phyloP scores from a whole-genome alignment of 73 alveolate species.

The Blepharisma stoltei region DNA sequence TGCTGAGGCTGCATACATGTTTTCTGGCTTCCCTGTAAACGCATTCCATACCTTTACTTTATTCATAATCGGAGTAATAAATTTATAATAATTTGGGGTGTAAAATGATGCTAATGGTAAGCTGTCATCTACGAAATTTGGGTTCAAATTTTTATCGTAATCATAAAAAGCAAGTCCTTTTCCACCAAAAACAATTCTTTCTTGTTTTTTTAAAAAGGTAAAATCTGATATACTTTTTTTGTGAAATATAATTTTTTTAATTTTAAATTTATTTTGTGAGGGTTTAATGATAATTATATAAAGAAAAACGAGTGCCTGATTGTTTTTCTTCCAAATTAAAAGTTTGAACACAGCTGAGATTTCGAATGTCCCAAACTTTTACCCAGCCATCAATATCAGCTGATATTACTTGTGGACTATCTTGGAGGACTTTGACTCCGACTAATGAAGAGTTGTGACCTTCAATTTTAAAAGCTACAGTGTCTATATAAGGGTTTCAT shows the following conservation, averaged over 20 bases:
- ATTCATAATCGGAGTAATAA: slow-evolving; percentile 69
- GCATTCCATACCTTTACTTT: slow-evolving; percentile 75
- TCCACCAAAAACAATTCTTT: slow-evolving; percentile 68
- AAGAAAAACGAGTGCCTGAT: slow-evolving; percentile 61
- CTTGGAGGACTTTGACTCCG: slow-evolving; percentile 63
- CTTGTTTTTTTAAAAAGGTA: slow-evolving; percentile 58
- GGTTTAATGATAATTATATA: too few relatives aligned
- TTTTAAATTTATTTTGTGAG: too few relatives aligned
- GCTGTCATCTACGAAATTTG: slow-evolving; percentile 67
- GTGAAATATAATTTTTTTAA: too few relatives aligned
- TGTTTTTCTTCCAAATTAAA: slow-evolving; percentile 68
- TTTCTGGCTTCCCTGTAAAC: slow-evolving; percentile 68
- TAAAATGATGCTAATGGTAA: slow-evolving; percentile 68
- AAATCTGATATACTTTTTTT: too few relatives aligned
- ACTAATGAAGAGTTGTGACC: slow-evolving; percentile 72
- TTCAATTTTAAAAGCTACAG: slow-evolving; percentile 55
- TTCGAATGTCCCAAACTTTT: slow-evolving; percentile 74
- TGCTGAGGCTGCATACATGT: slow-evolving; percentile 48
- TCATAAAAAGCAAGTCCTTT: slow-evolving; percentile 64
- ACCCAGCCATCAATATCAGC: slow-evolving; percentile 72
- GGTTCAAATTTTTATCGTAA: slow-evolving; percentile 78
- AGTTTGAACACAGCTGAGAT: slow-evolving; percentile 67
- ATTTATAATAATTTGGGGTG: slow-evolving; percentile 49
- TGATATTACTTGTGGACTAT: slow-evolving; percentile 62
- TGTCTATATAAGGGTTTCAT: slow-evolving; percentile 86